Evolutionary conservation across 83 land plant species (phyloP).

Genomic region (Isoetes engelmannii): DNA sequence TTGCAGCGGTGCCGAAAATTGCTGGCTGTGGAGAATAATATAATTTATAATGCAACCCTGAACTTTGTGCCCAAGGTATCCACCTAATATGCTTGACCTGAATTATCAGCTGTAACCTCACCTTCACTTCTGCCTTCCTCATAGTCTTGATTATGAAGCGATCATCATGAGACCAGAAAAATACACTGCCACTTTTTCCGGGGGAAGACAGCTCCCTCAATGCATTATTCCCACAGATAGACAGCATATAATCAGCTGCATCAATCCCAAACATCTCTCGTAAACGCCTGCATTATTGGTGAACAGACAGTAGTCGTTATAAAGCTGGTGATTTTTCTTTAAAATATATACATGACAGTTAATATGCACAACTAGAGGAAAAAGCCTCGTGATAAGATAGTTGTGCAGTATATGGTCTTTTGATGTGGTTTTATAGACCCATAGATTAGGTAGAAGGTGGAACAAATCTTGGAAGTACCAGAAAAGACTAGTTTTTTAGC

Average conservation of each 20-base stretch:
- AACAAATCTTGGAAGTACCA: no score
- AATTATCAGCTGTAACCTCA: background rate
- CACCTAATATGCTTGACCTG: no score
- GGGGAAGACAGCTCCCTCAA: conserved; percentile 29
- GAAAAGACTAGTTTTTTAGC: no score
- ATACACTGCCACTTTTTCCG: conserved; percentile 32
- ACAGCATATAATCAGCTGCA: conserved; percentile 30
- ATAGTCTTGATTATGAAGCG: conserved; percentile 30
- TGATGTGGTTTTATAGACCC: no score
- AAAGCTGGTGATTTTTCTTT: no score
- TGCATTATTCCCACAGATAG: conserved; percentile 27
- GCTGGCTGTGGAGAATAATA: background rate
- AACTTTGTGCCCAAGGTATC: no score
- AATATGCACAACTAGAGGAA: no score
- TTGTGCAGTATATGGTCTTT: no score
- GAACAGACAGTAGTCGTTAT: background rate
- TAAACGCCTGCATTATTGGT: conserved; percentile 14
- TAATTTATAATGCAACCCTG: no score
- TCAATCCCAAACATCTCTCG: conserved; percentile 33
- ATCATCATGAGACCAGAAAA: conserved; percentile 26
- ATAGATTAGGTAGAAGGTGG: no score
- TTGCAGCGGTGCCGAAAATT: background rate
- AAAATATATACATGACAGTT: no score
- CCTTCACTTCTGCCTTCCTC: conserved; percentile 31
- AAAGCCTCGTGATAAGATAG: no score